These are phyloP conservation scores for Metschnikowia anglica DNA, from an alignment of 805 yeast genomes.

Conservation along the genomic window DNA sequence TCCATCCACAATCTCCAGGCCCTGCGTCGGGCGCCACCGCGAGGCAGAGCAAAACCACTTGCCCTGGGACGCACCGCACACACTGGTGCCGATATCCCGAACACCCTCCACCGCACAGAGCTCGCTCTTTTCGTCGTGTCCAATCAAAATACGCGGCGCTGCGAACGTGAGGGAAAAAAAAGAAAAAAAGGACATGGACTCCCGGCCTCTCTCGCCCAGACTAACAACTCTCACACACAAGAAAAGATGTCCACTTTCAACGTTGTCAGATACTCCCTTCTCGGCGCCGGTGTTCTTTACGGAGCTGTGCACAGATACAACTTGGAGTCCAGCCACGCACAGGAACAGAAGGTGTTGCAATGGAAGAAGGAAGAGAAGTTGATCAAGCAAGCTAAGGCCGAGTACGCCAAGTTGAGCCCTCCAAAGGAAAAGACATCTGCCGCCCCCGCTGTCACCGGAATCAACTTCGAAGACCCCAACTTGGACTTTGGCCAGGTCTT, in stretches of 20 bases:
- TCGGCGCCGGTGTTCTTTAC: constrained; percentile 83
- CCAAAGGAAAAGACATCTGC: constrained; percentile 37
- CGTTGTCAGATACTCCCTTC: constrained; percentile 91
- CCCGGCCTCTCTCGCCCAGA: not conserved
- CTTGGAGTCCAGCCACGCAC: constrained; percentile 58
- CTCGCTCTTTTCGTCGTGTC: constrained; percentile 10
- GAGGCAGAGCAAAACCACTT: no score
- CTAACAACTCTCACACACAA: not conserved
- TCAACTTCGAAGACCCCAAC: constrained; percentile 86
- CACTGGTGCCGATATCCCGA: not conserved
- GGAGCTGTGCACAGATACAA: constrained; percentile 83
- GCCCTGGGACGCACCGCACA: no score
- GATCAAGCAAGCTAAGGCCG: constrained; percentile 85
- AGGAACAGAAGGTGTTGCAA: constrained; percentile 55
- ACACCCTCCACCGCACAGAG: not conserved
- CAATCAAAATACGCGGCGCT: constrained; percentile 16
- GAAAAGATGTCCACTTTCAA: constrained; percentile 41
- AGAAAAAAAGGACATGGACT: constrained; percentile 3
- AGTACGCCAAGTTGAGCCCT: constrained; percentile 58
- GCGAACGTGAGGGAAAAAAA: constrained; percentile 7
- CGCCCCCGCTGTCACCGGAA: constrained; percentile 34
- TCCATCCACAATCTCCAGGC: no score
- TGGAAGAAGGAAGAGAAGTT: constrained; percentile 68
- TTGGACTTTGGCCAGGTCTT: constrained; percentile 77
- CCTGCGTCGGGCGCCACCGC: no score